These are phyloP conservation scores for Harringtonia aguacate DNA, from an alignment of 2,329 filamentous ascomycete genomes.

Conservation along the genomic window DNA sequence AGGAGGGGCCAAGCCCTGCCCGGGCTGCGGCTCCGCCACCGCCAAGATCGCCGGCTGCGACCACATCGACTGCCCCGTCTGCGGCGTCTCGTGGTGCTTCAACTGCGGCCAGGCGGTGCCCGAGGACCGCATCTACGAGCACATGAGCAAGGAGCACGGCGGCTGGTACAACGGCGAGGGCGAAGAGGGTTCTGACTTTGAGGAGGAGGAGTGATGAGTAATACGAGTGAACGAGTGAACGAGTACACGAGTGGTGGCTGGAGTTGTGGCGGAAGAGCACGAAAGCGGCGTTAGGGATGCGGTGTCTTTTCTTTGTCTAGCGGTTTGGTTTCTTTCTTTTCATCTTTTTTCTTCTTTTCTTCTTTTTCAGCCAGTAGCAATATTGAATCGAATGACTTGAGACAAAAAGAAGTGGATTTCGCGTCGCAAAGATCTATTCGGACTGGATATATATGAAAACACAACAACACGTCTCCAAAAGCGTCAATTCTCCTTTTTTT, in stretches of 20 bases:
- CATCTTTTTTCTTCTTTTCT: too few relatives aligned
- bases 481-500: slow-evolving; percentile 19
- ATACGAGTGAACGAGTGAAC: background rate
- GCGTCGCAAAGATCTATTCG: too few relatives aligned
- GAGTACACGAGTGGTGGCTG: too few relatives aligned
- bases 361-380: too few relatives aligned
- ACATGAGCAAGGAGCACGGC: slow-evolving; percentile 12
- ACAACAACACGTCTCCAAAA: slow-evolving; percentile 24
- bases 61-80: slow-evolving; percentile 31
- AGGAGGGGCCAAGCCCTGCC: slow-evolving; percentile 18
- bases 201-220: background rate
- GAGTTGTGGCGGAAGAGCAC: too few relatives aligned
- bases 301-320: too few relatives aligned
- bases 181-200: too few relatives aligned
- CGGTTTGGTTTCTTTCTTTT: too few relatives aligned
- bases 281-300: too few relatives aligned
- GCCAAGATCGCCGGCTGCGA: slow-evolving; percentile 35
- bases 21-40: slow-evolving; percentile 25
- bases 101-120: slow-evolving; percentile 20
- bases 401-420: too few relatives aligned
- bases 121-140: background rate
- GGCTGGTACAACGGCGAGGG: background rate
- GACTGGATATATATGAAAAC: background rate
- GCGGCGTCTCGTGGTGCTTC: slow-evolving; percentile 36
- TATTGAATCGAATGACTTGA: too few relatives aligned